These are phyloP conservation scores for Oryza australiensis DNA, from an alignment of 176 grass and related monocot genomes.

Conservation along the genomic window DNA sequence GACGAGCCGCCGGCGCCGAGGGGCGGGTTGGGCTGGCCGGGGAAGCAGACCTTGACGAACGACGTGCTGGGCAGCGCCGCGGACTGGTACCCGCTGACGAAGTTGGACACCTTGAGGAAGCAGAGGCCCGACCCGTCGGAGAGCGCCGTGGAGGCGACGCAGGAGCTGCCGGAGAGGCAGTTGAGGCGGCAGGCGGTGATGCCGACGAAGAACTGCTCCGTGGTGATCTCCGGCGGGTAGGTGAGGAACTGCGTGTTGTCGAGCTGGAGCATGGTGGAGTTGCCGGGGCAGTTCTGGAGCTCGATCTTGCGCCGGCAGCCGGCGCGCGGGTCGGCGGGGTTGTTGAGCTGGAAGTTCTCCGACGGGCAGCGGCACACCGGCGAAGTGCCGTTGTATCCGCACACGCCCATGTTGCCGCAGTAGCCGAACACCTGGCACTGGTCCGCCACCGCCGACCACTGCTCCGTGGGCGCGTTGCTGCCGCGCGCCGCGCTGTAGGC, in stretches of 20 bases:
- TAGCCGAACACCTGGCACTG: conserved; percentile 97
- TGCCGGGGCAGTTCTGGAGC: conserved; percentile 64
- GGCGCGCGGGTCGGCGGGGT: conserved; percentile 19
- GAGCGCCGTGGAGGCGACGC: conserved; percentile 79
- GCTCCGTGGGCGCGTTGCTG: conserved; percentile 27
- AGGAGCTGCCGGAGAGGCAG: conserved; percentile 77
- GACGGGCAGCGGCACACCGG: conserved; percentile 83
- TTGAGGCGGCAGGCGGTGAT: conserved; percentile 85
- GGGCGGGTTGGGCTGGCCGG: conserved; percentile 24
- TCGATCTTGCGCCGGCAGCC: conserved; percentile 59
- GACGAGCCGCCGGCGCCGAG: not conserved
- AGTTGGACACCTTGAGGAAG: conserved; percentile 79
- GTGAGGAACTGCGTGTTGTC: conserved; percentile 88
- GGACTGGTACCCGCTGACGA: conserved; percentile 80
- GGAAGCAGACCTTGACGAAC: conserved; percentile 93
- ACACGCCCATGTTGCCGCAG: conserved; percentile 90
- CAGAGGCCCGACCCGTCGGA: conserved; percentile 88
- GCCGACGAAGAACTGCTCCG: conserved; percentile 83
- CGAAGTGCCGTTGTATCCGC: conserved; percentile 76
- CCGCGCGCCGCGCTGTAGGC: conserved; percentile 63
- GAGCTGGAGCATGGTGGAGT: conserved; percentile 85
- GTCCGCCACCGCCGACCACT: conserved; percentile 90
- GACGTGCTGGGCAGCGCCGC: conserved; percentile 85
- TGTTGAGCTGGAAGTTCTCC: conserved; percentile 47
- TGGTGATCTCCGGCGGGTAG: conserved; percentile 65